Conservation (phyloP, 2,329 filamentous ascomycete species). For the Helotiales sp. region DNA sequence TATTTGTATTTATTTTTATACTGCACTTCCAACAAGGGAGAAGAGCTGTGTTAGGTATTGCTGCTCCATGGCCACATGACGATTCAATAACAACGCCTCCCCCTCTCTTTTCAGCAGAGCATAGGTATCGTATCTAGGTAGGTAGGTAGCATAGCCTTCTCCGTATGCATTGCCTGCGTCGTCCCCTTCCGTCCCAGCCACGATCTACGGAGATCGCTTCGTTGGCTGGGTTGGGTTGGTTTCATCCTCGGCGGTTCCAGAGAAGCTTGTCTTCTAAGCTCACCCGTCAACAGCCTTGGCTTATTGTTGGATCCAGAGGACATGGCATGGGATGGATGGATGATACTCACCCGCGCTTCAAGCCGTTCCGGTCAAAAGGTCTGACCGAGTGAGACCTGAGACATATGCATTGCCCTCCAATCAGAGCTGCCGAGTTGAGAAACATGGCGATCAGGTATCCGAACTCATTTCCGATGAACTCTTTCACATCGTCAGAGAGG, state of each 20-base stretch:
- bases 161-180: no score
- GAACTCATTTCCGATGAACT: no score
- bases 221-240: no score
- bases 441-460: no score
- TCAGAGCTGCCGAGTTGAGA: no score
- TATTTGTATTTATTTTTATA: neutral
- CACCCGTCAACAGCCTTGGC: constrained; percentile 14
- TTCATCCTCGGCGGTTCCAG: constrained; percentile 15
- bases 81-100: neutral
- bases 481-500: no score
- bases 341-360: neutral
- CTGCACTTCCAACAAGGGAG: no score
- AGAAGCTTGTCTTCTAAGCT: constrained; percentile 20
- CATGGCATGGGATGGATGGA: neutral
- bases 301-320: neutral
- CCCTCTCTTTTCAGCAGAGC: neutral
- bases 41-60: neutral
- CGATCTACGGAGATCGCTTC: constrained; percentile 18
- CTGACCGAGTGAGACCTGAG: no score
- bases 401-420: no score
- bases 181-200: no score
- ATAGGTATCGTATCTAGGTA: neutral
- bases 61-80: neutral
- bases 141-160: constrained; percentile 9
- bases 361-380: neutral